Evolutionary conservation across 495 filamentous ascomycete genomes (phyloP).

Genomic region (Trichoderma erinaceum): DNA sequence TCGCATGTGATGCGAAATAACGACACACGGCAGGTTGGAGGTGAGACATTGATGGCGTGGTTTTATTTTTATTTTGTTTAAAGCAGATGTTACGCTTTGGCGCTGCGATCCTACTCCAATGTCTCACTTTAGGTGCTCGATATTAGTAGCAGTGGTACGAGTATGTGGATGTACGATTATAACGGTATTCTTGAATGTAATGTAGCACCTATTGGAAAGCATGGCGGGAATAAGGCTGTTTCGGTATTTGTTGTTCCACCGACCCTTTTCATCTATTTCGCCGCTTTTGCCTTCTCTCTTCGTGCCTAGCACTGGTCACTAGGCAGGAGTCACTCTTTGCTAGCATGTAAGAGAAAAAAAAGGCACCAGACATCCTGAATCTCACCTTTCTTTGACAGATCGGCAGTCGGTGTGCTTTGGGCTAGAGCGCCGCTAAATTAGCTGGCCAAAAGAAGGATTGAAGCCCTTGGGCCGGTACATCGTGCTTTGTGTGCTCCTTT

Average conservation of each 20-base stretch:
- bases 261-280: background rate
- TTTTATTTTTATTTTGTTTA: background rate
- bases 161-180: too few relatives aligned
- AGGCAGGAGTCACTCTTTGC: background rate
- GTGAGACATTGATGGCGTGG: background rate
- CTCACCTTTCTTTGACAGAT: conserved; percentile 7
- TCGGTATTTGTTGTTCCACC: background rate
- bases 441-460: conserved; percentile 1
- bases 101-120: background rate
- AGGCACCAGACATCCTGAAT: background rate
- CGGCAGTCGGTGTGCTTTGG: background rate
- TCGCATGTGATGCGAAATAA: conserved; percentile 4
- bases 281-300: background rate
- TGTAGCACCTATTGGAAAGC: too few relatives aligned
- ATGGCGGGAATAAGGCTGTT: background rate
- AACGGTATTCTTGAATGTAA: too few relatives aligned
- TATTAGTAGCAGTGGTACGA: too few relatives aligned
- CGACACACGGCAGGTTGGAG: background rate
- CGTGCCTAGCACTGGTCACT: background rate
- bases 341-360: background rate
- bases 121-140: background rate
- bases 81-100: background rate
- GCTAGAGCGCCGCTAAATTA: background rate
- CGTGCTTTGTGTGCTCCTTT: background rate
- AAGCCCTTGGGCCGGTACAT: background rate